phyloP scores from a whole-genome alignment of 495 filamentous ascomycete genomes.

The Recurvomyces mirabilis region DNA sequence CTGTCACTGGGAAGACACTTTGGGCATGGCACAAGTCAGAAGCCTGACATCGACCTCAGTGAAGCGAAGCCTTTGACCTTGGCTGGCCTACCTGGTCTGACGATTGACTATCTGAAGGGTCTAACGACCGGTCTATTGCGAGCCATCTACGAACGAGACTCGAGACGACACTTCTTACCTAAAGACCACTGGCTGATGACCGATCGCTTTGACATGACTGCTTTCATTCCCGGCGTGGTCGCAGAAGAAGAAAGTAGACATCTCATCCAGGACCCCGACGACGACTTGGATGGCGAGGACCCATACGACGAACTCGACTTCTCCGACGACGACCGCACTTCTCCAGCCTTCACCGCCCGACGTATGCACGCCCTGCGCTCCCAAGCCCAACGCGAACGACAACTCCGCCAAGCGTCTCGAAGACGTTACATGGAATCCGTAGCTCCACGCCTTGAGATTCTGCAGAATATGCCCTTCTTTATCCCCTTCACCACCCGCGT shows the following conservation, averaged over 20 bases:
- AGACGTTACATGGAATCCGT: constrained; percentile 61
- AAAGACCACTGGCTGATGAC: constrained; percentile 91
- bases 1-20: constrained; percentile 46
- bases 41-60: constrained; percentile 15
- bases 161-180: constrained; percentile 71
- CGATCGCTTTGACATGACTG: constrained; percentile 77
- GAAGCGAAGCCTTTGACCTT: constrained; percentile 26
- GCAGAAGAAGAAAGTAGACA: constrained; percentile 75
- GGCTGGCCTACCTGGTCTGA: constrained; percentile 57
- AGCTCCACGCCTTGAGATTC: constrained; percentile 74
- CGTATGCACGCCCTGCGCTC: constrained; percentile 4
- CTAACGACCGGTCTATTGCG: constrained; percentile 71
- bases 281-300: constrained; percentile 23
- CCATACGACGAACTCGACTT: constrained; percentile 40
- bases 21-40: constrained; percentile 21
- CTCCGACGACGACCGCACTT: constrained; percentile 31
- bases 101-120: constrained; percentile 65
- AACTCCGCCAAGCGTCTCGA: constrained; percentile 52
- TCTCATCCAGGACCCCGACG: constrained; percentile 43
- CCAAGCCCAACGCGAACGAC: constrained; percentile 30
- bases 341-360: neutral
- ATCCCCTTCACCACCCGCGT: constrained; percentile 89
- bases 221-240: constrained; percentile 78
- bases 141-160: constrained; percentile 91
- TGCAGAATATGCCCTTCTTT: constrained; percentile 94